Evolutionary conservation across 108 stramenopile genomes (phyloP), one percentile per base, ranked within the genome.

Genomic region (Thalassiosira profunda): DNA sequence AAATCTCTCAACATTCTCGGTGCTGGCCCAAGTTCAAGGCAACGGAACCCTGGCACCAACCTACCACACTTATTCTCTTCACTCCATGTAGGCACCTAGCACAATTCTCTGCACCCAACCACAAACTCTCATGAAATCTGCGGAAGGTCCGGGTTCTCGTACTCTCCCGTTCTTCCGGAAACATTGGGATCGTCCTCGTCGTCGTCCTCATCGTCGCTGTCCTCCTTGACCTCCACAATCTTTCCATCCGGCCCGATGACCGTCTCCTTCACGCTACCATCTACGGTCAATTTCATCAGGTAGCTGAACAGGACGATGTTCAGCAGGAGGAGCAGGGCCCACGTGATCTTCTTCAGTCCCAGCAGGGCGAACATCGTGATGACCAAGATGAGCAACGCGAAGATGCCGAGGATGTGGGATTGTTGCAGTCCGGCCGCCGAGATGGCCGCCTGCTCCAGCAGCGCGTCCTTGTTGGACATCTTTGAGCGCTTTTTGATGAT

Each of bases 381-480:
- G 26, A 94, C 83, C 25, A 90, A 31, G 58, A 90, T 72, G 8
- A 90, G 70, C 1, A 94, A 58, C 20, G 76, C 53, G 59, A 88
- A 86, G 41, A 91, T 81, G 12, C 85, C 93, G 59, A 91, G 74
- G 18, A 94, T 81, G 67, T 91, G 90, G 24, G 74, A 66, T 60
- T 85, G 88, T 78, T 91, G 93, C 35, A 93, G 61, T 9, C 90
- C 93, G 17, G 87, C 93, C 8, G 93, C 85, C 24, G 65, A 85
- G 63, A 91, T 89, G 58, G 90, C 87, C 3, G 90, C 93, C 74
- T 94, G 87, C 67, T 91, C 93, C 24, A 94, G 71, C n/a, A 94
- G 80, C 21, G 87, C 74, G 47, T 94, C 90, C 58, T 94, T 94
- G 68, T 86, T 86, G 17, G 90, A 86, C 90, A 91, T 94, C 44